Evolutionary conservation across 2,329 filamentous ascomycete genomes (phyloP).

Genomic region (Aaosphaeria arxii): DNA sequence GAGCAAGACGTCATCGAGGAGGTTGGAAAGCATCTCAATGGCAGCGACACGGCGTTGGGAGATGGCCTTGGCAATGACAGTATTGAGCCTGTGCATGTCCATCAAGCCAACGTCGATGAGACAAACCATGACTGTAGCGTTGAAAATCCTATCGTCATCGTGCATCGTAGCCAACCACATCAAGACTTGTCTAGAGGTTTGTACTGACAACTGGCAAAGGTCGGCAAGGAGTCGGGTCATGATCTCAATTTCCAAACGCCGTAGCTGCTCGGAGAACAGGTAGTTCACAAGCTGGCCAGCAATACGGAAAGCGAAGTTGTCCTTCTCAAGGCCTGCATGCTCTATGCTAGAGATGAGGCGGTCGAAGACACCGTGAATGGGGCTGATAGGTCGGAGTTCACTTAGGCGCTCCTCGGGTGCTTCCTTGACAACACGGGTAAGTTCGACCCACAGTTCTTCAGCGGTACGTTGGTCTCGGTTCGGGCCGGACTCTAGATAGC

Average conservation of each 20-base stretch:
- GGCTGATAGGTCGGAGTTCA: conserved; percentile 53
- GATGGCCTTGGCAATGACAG: conserved; percentile 70
- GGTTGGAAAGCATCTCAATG: conserved; percentile 73
- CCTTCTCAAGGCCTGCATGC: conserved; percentile 51
- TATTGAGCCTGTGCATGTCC: conserved; percentile 57
- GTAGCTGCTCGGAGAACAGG: conserved; percentile 55
- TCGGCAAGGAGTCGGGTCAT: conserved; percentile 60
- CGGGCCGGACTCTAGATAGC: conserved; percentile 51
- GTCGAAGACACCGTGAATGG: conserved; percentile 58
- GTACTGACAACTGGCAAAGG: conserved; percentile 59
- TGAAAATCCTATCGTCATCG: conserved; percentile 59
- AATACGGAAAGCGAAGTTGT: conserved; percentile 54
- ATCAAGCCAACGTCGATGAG: conserved; percentile 60
- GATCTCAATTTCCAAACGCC: conserved; percentile 60
- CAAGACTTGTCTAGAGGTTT: conserved; percentile 53
- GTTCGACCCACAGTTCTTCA: conserved; percentile 54
- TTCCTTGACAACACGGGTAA: conserved; percentile 56
- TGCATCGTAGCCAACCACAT: conserved; percentile 52
- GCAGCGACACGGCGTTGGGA: conserved; percentile 67
- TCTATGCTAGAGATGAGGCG: conserved; percentile 55
- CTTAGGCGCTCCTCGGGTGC: conserved; percentile 57
- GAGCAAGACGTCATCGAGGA: conserved; percentile 76
- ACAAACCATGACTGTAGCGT: conserved; percentile 59
- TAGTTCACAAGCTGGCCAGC: conserved; percentile 56
- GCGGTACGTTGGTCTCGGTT: conserved; percentile 45